Percentiles rank a stretch among this genome's conserved stretches.
Evolutionary conservation across 2,329 filamentous ascomycete genomes (phyloP).

Genomic region (Scedosporium minutisporum): DNA sequence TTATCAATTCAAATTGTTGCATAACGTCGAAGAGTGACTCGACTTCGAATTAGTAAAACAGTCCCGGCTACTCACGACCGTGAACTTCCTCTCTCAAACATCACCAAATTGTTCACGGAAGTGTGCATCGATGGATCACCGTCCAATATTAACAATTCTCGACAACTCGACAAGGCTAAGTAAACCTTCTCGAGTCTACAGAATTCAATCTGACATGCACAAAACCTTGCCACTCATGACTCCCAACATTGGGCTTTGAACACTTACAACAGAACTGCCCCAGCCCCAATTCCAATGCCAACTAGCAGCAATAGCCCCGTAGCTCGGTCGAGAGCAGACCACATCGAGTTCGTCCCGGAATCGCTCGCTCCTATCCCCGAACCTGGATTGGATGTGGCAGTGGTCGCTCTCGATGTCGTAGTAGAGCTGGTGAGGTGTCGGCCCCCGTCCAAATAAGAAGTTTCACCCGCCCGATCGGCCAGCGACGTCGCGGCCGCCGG

Average conservation of each 20-base stretch:
- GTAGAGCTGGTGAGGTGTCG: not conserved
- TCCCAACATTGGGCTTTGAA: not conserved
- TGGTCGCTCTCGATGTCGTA: not conserved
- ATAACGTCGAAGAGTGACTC: too few species aligned
- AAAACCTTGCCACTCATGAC: too few species aligned
- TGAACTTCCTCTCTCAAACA: not conserved
- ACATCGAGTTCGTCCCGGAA: not conserved
- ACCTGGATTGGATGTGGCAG: not conserved
- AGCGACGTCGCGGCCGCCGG: slow-evolving; percentile 15
- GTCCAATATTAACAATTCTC: not conserved
- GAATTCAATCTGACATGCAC: too few species aligned
- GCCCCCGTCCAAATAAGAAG: slow-evolving; percentile 8
- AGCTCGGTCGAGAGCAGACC: not conserved
- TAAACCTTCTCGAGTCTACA: too few species aligned
- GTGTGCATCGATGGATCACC: too few species aligned
- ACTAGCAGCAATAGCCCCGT: not conserved
- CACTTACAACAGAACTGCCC: not conserved
- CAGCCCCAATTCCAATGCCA: not conserved
- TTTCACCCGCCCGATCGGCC: slow-evolving; percentile 13
- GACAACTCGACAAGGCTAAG: too few species aligned
- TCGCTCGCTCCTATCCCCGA: not conserved
- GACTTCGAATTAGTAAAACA: too few species aligned
- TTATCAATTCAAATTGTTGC: too few species aligned
- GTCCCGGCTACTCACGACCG: not conserved
- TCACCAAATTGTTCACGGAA: too few species aligned